phyloP scores from a whole-genome alignment of 2,329 filamentous ascomycete genomes.

The Penicillium capsulatum region DNA sequence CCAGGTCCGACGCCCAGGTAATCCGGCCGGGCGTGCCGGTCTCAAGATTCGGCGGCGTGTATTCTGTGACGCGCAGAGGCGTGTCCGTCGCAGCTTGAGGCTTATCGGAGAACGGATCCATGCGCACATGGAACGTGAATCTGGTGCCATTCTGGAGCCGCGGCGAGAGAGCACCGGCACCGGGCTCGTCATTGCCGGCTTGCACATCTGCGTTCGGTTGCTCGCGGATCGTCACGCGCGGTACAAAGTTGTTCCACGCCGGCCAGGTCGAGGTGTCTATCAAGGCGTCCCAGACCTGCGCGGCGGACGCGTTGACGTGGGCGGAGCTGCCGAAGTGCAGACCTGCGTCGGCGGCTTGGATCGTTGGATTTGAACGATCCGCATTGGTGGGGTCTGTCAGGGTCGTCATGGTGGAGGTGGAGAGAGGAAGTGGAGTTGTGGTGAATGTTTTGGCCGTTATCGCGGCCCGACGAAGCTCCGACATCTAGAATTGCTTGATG shows the following conservation, averaged over 20 bases:
- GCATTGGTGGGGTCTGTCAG: slow-evolving; percentile 19
- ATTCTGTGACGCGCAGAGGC: slow-evolving; percentile 32
- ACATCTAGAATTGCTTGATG: no score
- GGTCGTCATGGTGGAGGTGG: slow-evolving; percentile 6
- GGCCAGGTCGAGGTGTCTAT: slow-evolving; percentile 46
- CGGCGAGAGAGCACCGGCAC: slow-evolving; percentile 18
- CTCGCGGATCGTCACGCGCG: slow-evolving; percentile 43
- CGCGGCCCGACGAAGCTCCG: no score
- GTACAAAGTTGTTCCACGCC: slow-evolving; percentile 47
- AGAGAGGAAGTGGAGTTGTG: neutral
- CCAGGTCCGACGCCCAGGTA: slow-evolving; percentile 27
- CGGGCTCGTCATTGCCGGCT: slow-evolving; percentile 10
- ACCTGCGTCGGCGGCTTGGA: slow-evolving; percentile 28
- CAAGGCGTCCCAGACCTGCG: slow-evolving; percentile 43
- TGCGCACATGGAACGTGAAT: slow-evolving; percentile 44
- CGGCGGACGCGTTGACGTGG: slow-evolving; percentile 40
- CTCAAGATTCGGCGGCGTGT: slow-evolving; percentile 25
- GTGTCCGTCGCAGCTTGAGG: slow-evolving; percentile 25
- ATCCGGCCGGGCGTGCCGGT: slow-evolving; percentile 23
- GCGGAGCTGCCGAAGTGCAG: slow-evolving; percentile 34
- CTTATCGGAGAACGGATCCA: slow-evolving; percentile 33
- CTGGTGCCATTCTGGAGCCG: slow-evolving; percentile 39
- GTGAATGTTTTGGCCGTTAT: no score
- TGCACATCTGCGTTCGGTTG: slow-evolving; percentile 28
- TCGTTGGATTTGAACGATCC: slow-evolving; percentile 30